Evolutionary conservation across 352 stramenopile genomes (phyloP), one percentile per base, ranked within the genome.

Genomic region (Phytophthora colocasiae): DNA sequence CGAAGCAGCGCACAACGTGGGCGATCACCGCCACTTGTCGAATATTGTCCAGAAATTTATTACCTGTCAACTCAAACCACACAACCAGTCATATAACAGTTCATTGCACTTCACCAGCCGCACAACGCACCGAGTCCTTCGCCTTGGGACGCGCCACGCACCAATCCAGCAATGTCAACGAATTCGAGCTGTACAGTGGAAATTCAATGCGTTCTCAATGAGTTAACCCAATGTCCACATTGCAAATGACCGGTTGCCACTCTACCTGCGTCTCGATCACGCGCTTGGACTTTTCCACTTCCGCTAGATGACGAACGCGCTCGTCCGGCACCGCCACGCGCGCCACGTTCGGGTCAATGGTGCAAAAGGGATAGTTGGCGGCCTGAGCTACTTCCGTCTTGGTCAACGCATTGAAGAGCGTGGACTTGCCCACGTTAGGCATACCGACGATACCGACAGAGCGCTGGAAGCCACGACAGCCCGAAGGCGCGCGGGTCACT

Each of bases 1-100:
- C 94, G 66, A 99, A 99, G 80, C 97, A 99, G 32, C 98, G 92
- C 43, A 99, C 95, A 3, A 99, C 85, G 66, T 95, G 87, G 8
- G 73, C 74, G 51, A 95, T 94, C 47, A 95, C 87, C 1, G 81
- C 86, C 45, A 96, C 87, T 55, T 94, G 83, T 2, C 85, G 86
- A 63, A 97, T 97, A 61, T 95, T 93, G 50, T 91, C 80, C 14
- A 97, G 71, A 54, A 97, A 97, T 66, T 93, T 89, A 73, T 97
- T 97, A 32, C 85, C 81, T 81, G 29, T 31, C 17, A 64, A 24
- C 64, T 11, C 12, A 26, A 41, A 15, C 1, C 26, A 17, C 12
- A 50, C 29, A 46, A n/a, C 66, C 14, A 22, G 4, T 12, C 5
- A 11, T 12, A 59, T 1, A 22, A 22, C 3, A 22, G 2, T 19